Evolutionary conservation across 2,329 filamentous ascomycete species (phyloP).

Genomic region (Tolypocladium nubicola): DNA sequence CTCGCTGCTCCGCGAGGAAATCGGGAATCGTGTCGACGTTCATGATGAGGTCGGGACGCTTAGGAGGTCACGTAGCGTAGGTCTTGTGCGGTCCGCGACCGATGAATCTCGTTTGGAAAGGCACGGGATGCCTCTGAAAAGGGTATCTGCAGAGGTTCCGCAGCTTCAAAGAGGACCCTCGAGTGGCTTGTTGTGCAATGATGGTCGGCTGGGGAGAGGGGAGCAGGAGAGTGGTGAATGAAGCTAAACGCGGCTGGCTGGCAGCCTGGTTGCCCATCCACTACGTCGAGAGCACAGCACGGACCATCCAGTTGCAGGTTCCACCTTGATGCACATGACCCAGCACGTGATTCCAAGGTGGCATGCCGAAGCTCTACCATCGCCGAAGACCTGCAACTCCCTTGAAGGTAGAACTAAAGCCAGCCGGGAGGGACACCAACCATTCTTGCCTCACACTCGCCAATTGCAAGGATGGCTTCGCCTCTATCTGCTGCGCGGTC

Average conservation of each 20-base stretch:
- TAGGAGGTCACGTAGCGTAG: background rate
- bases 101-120: background rate
- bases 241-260: conserved; percentile 24
- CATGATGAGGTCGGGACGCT: conserved; percentile 39
- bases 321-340: conserved; percentile 8
- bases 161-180: background rate
- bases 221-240: background rate
- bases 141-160: background rate
- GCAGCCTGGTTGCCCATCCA: conserved; percentile 19
- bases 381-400: conserved; percentile 9
- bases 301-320: background rate
- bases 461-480: conserved; percentile 39
- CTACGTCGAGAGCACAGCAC: background rate
- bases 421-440: conserved; percentile 20
- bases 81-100: background rate
- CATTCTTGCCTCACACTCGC: conserved; percentile 11
- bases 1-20: conserved; percentile 84
- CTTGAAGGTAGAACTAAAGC: conserved; percentile 12
- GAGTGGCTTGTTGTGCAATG: background rate
- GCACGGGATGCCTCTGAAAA: background rate
- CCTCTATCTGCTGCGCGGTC: conserved; percentile 46
- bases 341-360: conserved; percentile 3
- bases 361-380: background rate
- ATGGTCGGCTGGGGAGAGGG: background rate
- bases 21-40: conserved; percentile 81